These are phyloP conservation scores for Coleophoma crateriformis DNA, from an alignment of 2,329 filamentous ascomycete genomes.

Conservation along the genomic window DNA sequence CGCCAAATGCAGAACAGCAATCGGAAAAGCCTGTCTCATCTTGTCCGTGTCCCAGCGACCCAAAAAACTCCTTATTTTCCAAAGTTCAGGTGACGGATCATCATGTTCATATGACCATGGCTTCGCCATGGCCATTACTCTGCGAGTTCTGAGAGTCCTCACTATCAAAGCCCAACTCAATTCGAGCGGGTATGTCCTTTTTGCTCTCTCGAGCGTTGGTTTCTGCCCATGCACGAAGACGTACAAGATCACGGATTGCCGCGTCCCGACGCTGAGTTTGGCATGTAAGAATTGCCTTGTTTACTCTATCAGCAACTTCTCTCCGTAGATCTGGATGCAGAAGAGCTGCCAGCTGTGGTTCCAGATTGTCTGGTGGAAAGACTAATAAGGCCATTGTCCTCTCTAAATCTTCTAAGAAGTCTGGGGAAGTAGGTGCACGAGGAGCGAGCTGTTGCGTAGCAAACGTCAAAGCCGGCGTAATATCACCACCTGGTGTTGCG, in stretches of 20 bases:
- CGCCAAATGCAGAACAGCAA: no score
- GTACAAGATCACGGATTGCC: slow-evolving; percentile 74
- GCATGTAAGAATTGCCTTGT: slow-evolving; percentile 75
- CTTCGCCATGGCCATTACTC: slow-evolving; percentile 16
- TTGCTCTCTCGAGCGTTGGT: slow-evolving; percentile 25
- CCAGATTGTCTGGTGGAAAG: slow-evolving; percentile 75
- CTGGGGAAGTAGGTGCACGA: slow-evolving; percentile 72
- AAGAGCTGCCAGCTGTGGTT: slow-evolving; percentile 68
- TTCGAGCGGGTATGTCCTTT: slow-evolving; percentile 23
- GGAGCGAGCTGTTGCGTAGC: slow-evolving; percentile 84
- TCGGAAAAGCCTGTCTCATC: no score
- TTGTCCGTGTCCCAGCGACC: no score
- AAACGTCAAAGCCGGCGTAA: slow-evolving; percentile 72
- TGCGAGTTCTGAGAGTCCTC: slow-evolving; percentile 10
- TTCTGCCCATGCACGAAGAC: slow-evolving; percentile 82
- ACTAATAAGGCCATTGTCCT: slow-evolving; percentile 89
- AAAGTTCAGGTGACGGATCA: neutral
- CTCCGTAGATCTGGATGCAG: slow-evolving; percentile 75
- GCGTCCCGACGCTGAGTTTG: slow-evolving; percentile 73
- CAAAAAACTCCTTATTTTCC: no score
- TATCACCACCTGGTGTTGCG: slow-evolving; percentile 60
- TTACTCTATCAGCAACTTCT: slow-evolving; percentile 82
- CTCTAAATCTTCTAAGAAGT: slow-evolving; percentile 83
- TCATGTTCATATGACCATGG: slow-evolving; percentile 23
- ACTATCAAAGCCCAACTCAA: slow-evolving; percentile 25